Evolutionary conservation across 2,329 filamentous ascomycete species (phyloP).

Genomic region (Lachnellula willkommii): DNA sequence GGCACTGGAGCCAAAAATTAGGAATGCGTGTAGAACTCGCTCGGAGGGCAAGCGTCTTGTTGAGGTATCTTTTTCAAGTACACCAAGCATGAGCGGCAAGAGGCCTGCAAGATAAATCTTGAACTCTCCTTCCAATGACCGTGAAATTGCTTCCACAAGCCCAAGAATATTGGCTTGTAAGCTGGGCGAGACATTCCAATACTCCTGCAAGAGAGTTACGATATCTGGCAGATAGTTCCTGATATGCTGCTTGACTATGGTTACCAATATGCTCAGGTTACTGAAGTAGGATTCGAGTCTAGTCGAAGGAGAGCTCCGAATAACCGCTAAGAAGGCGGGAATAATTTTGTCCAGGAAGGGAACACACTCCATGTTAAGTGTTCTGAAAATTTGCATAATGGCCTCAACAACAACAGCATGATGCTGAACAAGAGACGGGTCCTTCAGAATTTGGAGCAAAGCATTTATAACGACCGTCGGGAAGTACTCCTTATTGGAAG

Average conservation of each 20-base stretch:
- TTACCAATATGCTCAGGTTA: slow-evolving; percentile 86
- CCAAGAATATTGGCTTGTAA: slow-evolving; percentile 88
- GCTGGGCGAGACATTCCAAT: slow-evolving; percentile 75
- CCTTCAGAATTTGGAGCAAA: slow-evolving; percentile 83
- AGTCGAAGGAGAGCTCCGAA: slow-evolving; percentile 70
- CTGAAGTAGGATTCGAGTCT: slow-evolving; percentile 96
- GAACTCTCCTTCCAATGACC: slow-evolving; percentile 94
- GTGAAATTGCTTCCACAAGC: slow-evolving; percentile 87
- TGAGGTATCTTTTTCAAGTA: slow-evolving; percentile 79
- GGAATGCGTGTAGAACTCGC: slow-evolving; percentile 86
- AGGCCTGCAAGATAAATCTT: slow-evolving; percentile 89
- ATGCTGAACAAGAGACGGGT: slow-evolving; percentile 81
- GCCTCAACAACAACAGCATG: slow-evolving; percentile 94
- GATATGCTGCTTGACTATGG: slow-evolving; percentile 94
- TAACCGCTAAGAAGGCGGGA: slow-evolving; percentile 86
- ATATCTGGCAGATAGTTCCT: slow-evolving; percentile 84
- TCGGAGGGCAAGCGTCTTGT: slow-evolving; percentile 76
- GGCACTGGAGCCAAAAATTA: slow-evolving; percentile 90
- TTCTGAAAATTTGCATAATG: slow-evolving; percentile 98
- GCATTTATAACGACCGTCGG: slow-evolving; percentile 97
- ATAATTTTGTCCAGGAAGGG: slow-evolving; percentile 92
- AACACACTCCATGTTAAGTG: slow-evolving; percentile 90
- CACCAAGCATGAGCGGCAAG: slow-evolving; percentile 87
- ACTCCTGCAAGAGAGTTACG: slow-evolving; percentile 79
- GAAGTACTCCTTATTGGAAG: slow-evolving; percentile 97